Conservation (phyloP, 305 asterid species). For the Fraxinus floribunda region DNA sequence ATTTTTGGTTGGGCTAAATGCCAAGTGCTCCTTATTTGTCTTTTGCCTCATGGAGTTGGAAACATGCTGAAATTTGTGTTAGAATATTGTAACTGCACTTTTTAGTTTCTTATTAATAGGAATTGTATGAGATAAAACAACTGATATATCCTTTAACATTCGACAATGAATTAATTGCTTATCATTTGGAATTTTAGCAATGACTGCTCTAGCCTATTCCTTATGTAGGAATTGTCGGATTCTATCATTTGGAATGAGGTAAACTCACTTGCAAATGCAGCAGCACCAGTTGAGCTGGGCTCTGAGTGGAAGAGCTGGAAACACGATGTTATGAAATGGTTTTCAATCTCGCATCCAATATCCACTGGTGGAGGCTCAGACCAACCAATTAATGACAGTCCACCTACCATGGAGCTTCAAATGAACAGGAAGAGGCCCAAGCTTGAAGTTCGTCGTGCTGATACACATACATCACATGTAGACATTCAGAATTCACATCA, state of each 20-base stretch:
- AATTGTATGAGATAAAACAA: slow-evolving; percentile 9
- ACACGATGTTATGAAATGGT: slow-evolving; percentile 89
- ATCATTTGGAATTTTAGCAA: not conserved
- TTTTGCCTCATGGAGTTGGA: not conserved
- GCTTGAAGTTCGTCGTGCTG: slow-evolving; percentile 99
- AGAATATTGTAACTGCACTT: slow-evolving; percentile 8
- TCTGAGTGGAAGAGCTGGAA: slow-evolving; percentile 85
- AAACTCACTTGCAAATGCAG: slow-evolving; percentile 51
- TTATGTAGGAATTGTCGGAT: slow-evolving; percentile 67
- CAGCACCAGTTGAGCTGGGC: slow-evolving; percentile 46
- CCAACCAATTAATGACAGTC: slow-evolving; percentile 45
- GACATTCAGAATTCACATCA: slow-evolving; percentile 46
- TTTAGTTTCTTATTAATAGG: slow-evolving; percentile 5
- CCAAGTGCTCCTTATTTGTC: not conserved
- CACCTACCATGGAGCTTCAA: slow-evolving; percentile 49
- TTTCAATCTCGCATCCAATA: slow-evolving; percentile 70
- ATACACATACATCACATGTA: slow-evolving; percentile 52
- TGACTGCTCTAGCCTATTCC: slow-evolving; percentile 19
- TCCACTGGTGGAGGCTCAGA: slow-evolving; percentile 43
- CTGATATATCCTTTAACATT: slow-evolving; percentile 4
- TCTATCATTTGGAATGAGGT: slow-evolving; percentile 84
- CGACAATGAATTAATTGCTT: slow-evolving; percentile 13
- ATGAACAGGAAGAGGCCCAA: slow-evolving; percentile 80
- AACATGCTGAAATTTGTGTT: not conserved
- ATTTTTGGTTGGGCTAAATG: slow-evolving; percentile 13